A percentile compares a stretch with the other conserved stretches of the same genome.
Conservation (phyloP, 805 yeast genomes). For the Yarrowia deformans region DNA sequence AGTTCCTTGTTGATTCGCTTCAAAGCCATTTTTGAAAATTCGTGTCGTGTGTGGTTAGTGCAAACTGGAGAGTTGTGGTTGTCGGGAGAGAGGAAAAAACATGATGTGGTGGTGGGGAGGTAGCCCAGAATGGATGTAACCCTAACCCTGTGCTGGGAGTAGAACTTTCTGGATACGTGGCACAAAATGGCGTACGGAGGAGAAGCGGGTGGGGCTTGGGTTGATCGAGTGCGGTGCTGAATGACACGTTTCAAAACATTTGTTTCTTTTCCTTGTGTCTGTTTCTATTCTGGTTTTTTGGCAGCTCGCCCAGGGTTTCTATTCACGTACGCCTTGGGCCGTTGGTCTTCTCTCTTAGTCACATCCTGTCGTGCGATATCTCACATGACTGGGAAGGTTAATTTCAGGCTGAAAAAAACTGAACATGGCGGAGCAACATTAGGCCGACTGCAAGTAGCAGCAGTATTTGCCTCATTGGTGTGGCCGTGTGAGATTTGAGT, state of each 20-base stretch:
- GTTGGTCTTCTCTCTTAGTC: background rate
- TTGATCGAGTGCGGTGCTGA: background rate
- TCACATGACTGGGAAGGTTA: constrained; percentile 29
- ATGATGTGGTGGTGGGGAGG: constrained; percentile 28
- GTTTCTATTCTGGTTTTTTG: background rate
- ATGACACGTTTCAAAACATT: background rate
- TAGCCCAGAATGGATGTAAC: background rate
- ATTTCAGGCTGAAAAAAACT: background rate
- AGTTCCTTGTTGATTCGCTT: constrained; percentile 97
- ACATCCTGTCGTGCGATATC: constrained; percentile 34
- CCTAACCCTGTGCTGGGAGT: constrained; percentile 36
- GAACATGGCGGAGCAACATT: constrained; percentile 23
- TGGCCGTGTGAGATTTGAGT: no score
- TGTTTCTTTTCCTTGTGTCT: background rate
- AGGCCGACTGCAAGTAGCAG: background rate
- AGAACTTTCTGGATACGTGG: constrained; percentile 39
- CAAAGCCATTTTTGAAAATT: constrained; percentile 67
- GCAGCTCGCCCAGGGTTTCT: background rate
- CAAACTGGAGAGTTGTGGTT: constrained; percentile 31
- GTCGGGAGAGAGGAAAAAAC: constrained; percentile 35
- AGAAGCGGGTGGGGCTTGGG: constrained; percentile 3
- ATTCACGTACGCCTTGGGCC: background rate
- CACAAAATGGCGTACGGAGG: constrained; percentile 9
- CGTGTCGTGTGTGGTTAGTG: constrained; percentile 39
- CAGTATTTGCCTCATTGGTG: no score